Evolutionary conservation across 2,329 filamentous ascomycete genomes (phyloP).

Genomic region (Fusarium sp.): DNA sequence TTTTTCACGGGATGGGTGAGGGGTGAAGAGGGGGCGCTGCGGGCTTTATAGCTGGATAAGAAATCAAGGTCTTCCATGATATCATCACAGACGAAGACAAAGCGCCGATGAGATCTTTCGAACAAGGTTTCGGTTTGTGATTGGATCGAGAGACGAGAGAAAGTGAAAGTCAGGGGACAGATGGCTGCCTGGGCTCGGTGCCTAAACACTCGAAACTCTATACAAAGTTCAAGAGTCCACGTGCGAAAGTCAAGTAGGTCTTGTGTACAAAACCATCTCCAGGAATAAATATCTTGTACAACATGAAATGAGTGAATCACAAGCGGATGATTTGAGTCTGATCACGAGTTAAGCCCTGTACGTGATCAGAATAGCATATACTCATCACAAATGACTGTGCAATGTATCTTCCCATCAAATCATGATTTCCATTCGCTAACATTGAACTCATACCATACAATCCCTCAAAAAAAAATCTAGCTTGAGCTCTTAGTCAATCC

Average conservation of each 20-base stretch:
- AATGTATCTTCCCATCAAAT: background rate
- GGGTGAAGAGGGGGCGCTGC: background rate
- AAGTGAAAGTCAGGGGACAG: background rate
- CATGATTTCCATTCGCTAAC: background rate
- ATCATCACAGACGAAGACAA: background rate
- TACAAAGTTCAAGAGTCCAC: background rate
- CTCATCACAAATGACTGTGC: too few species aligned
- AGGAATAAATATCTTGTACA: too few species aligned
- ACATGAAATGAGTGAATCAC: too few species aligned
- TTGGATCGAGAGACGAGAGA: background rate
- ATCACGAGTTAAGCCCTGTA: too few species aligned
- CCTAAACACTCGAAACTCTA: background rate
- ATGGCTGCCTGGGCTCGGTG: background rate
- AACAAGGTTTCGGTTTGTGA: background rate
- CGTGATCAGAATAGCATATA: too few species aligned
- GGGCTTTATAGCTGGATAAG: background rate
- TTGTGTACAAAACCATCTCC: too few species aligned
- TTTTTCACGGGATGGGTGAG: too few species aligned
- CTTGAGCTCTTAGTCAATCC: background rate
- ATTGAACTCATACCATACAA: accelerated
- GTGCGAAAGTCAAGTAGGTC: too few species aligned
- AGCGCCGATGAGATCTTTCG: too few species aligned
- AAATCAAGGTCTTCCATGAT: background rate
- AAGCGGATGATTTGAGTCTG: too few species aligned
- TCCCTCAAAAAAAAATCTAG: background rate